Evolutionary conservation across 768 basidiomycete species (phyloP).

Genomic region (Galerina marginata): DNA sequence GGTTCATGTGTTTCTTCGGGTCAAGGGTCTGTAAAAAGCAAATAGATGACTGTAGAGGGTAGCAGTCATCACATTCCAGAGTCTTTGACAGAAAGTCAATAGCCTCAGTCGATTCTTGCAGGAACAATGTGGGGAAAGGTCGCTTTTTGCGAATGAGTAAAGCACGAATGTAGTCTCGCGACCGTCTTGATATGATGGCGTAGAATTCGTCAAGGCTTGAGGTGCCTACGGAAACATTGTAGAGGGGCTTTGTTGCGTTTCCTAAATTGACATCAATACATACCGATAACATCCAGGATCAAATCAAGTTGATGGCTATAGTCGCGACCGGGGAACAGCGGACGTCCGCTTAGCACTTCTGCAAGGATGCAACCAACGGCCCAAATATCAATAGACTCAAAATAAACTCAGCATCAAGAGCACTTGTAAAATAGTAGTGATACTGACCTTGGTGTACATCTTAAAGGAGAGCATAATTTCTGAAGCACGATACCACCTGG

Average conservation of each 20-base stretch:
- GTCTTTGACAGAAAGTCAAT: constrained; percentile 77
- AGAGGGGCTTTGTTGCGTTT: not conserved
- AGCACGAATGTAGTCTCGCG: constrained; percentile 86
- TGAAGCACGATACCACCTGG: constrained; percentile 91
- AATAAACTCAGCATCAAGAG: constrained; percentile 6
- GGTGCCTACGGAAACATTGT: constrained; percentile 51
- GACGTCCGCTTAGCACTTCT: constrained; percentile 80
- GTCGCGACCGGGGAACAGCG: constrained; percentile 87
- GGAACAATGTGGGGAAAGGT: constrained; percentile 75
- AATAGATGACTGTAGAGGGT: not conserved
- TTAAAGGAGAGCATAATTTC: constrained; percentile 97
- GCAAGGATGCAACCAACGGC: constrained; percentile 79
- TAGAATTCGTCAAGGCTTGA: constrained; percentile 91
- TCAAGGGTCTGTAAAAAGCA: constrained; percentile 69
- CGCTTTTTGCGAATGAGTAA: constrained; percentile 82
- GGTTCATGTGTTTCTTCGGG: constrained; percentile 82
- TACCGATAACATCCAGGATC: constrained; percentile 87
- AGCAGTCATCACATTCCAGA: constrained; percentile 47
- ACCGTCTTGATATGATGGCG: constrained; percentile 83
- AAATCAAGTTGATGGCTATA: constrained; percentile 89
- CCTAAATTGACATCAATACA: constrained; percentile 3
- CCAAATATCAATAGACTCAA: constrained; percentile 71
- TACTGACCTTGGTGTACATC: constrained; percentile 74
- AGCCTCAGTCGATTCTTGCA: constrained; percentile 73
- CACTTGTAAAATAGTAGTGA: constrained; percentile 8